Evolutionary conservation across 2,329 filamentous ascomycete genomes (phyloP).

Genomic region (Pestalotiopsis sp.): DNA sequence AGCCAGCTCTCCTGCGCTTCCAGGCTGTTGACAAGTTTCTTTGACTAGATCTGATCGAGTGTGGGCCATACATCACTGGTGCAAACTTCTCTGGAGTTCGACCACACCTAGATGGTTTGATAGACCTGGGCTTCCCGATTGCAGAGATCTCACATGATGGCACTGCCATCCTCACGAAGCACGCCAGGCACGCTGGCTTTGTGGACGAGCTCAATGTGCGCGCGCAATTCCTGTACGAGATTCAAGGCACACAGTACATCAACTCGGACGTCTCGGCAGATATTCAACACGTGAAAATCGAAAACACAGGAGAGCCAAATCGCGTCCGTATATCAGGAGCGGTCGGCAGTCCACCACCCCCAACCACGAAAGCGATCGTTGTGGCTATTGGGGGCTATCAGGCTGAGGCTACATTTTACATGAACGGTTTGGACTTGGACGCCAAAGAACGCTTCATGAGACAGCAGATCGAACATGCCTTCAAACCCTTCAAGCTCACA

Average conservation of each 20-base stretch:
- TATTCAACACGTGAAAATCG: slow-evolving; percentile 28
- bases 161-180: slow-evolving; percentile 17
- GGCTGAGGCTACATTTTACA: slow-evolving; percentile 9
- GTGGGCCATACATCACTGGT: slow-evolving; percentile 41
- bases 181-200: slow-evolving; percentile 19
- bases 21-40: background rate
- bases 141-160: slow-evolving; percentile 8
- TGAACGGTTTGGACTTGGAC: slow-evolving; percentile 11
- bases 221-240: slow-evolving; percentile 43
- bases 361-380: slow-evolving; percentile 15
- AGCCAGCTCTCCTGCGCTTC: background rate
- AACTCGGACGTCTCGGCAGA: slow-evolving; percentile 43
- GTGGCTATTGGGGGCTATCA: slow-evolving; percentile 10
- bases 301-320: slow-evolving; percentile 16
- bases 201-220: slow-evolving; percentile 28
- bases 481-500: slow-evolving; percentile 31
- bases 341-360: slow-evolving; percentile 18
- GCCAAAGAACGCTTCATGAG: slow-evolving; percentile 20
- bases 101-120: slow-evolving; percentile 25
- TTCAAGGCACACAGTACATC: slow-evolving; percentile 44
- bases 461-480: slow-evolving; percentile 21
- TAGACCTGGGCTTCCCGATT: slow-evolving; percentile 21
- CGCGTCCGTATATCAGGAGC: slow-evolving; percentile 14
- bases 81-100: slow-evolving; percentile 44
- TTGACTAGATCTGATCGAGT: slow-evolving; percentile 38